A percentile compares a stretch with the other conserved stretches of the same genome.
Conservation (phyloP, 2,329 filamentous ascomycete genomes). For the Neonectria sp. region DNA sequence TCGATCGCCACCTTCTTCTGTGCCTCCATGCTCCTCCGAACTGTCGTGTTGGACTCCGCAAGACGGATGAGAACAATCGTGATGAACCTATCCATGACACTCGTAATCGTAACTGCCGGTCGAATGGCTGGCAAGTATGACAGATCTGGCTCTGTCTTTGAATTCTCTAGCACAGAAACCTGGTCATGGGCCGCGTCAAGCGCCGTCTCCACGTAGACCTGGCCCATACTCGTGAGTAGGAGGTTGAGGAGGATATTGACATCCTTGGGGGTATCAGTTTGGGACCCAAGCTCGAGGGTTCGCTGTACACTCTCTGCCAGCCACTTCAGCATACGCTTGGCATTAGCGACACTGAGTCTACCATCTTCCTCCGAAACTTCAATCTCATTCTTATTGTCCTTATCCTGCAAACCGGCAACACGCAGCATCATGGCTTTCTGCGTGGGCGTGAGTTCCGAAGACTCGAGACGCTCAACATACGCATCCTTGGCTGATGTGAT, state of each 20-base stretch:
- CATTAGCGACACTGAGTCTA: slow-evolving; percentile 83
- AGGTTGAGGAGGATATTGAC: slow-evolving; percentile 88
- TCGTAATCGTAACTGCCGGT: slow-evolving; percentile 88
- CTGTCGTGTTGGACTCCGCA: slow-evolving; percentile 90
- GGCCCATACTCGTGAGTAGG: slow-evolving; percentile 88
- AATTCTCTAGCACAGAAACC: slow-evolving; percentile 81
- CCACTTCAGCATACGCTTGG: slow-evolving; percentile 99
- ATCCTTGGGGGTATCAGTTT: slow-evolving; percentile 93
- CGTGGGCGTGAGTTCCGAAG: slow-evolving; percentile 87
- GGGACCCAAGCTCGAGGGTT: slow-evolving; percentile 89
- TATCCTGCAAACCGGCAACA: slow-evolving; percentile 87
- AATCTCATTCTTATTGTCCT: slow-evolving; percentile 85
- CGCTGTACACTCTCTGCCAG: slow-evolving; percentile 94
- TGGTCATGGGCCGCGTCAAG: slow-evolving; percentile 80
- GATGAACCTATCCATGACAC: slow-evolving; percentile 94
- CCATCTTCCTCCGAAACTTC: slow-evolving; percentile 94
- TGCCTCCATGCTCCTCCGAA: slow-evolving; percentile 90
- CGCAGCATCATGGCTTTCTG: slow-evolving; percentile 93
- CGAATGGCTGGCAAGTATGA: slow-evolving; percentile 85
- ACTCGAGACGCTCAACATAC: slow-evolving; percentile 90
- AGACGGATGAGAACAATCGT: slow-evolving; percentile 91
- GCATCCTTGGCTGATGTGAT: slow-evolving; percentile 91
- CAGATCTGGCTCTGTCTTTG: slow-evolving; percentile 89
- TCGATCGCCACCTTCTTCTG: slow-evolving; percentile 81
- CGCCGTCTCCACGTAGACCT: slow-evolving; percentile 80